Conservation (phyloP, 352 stramenopile species). For the Pythium coloratum region DNA sequence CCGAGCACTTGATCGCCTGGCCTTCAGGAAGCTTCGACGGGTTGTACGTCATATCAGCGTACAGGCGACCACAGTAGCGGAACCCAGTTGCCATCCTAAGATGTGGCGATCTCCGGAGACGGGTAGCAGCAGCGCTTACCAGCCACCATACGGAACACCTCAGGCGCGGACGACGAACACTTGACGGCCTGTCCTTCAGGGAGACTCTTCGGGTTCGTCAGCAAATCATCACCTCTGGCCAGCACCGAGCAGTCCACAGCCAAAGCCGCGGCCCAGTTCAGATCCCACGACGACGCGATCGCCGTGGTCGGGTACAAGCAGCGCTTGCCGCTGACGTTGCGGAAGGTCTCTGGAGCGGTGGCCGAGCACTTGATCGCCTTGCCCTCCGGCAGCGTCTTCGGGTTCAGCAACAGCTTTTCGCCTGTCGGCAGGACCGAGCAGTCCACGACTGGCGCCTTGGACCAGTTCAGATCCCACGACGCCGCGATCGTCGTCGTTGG, state of each 20-base stretch:
- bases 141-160: not conserved
- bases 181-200: not conserved
- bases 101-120: too few relatives aligned
- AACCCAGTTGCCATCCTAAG: not conserved
- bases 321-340: slow-evolving; percentile 8
- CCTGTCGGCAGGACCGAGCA: too few relatives aligned
- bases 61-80: slow-evolving; percentile 10
- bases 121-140: not conserved
- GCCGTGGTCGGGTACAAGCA: slow-evolving; percentile 2
- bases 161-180: not conserved
- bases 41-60: too few relatives aligned
- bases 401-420: too few relatives aligned
- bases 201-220: not conserved
- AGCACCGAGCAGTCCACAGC: not conserved
- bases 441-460: too few relatives aligned
- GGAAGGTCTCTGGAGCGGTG: slow-evolving; percentile 1
- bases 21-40: slow-evolving; percentile 20
- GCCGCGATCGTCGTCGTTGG: too few relatives aligned
- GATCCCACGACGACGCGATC: not conserved
- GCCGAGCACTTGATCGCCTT: slow-evolving; percentile 16
- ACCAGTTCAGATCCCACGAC: too few relatives aligned
- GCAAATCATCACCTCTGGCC: not conserved
- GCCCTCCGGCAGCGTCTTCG: slow-evolving; percentile 1
- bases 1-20: slow-evolving; percentile 28
- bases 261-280: not conserved